Conservation (phyloP, 1,284 basidiomycete genomes). For the Apiotrichum domesticum region DNA sequence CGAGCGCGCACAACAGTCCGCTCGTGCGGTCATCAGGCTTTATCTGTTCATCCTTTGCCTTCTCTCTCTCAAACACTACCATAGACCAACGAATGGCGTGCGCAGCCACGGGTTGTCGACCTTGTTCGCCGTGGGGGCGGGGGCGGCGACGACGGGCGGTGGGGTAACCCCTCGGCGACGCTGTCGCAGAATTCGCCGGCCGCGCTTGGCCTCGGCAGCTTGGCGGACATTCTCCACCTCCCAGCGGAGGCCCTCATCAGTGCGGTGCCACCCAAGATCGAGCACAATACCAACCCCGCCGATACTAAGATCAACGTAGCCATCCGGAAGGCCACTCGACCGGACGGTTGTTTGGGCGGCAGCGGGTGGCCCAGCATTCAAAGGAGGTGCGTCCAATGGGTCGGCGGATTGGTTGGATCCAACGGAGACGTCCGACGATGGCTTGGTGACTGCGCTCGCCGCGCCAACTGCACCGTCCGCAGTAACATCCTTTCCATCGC, state of each 20-base stretch:
- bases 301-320: slow-evolving; percentile 32
- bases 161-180: neutral
- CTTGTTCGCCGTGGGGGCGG: neutral
- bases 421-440: neutral
- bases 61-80: neutral
- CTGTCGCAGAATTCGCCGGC: neutral
- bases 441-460: neutral
- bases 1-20: too few species aligned
- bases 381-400: neutral
- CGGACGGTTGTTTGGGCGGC: neutral
- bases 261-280: slow-evolving; percentile 34
- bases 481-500: neutral
- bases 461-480: neutral
- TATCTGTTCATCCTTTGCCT: neutral
- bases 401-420: too few species aligned
- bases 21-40: too few species aligned
- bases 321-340: slow-evolving; percentile 15
- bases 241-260: slow-evolving; percentile 34
- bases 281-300: slow-evolving; percentile 34
- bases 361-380: neutral
- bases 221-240: slow-evolving; percentile 25
- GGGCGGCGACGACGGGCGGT: neutral
- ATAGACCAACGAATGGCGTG: slow-evolving; percentile 7
- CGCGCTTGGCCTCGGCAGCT: slow-evolving; percentile 4
- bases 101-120: slow-evolving; percentile 4